phyloP scores from a whole-genome alignment of 2,329 filamentous ascomycete species.

The Xylaria multiplex region DNA sequence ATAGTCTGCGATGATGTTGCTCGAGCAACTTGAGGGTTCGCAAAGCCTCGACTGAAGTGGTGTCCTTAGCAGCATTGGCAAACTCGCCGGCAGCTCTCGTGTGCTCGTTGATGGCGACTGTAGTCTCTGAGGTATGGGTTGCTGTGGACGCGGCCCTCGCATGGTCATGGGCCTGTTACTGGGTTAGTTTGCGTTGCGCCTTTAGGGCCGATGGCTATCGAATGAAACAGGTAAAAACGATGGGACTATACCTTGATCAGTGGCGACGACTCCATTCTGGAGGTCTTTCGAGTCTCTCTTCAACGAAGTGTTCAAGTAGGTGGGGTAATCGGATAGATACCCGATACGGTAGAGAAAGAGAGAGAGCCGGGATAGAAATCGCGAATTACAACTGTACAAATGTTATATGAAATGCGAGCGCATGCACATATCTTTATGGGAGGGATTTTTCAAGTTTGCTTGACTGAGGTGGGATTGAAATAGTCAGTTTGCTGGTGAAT shows the following conservation, averaged over 20 bases:
- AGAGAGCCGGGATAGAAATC: not conserved
- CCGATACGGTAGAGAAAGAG: not conserved
- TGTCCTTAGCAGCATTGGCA: slow-evolving; percentile 79
- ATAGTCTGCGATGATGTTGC: slow-evolving; percentile 85
- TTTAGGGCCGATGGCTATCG: slow-evolving; percentile 7
- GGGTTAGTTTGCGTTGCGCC: slow-evolving; percentile 27
- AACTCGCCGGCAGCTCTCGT: slow-evolving; percentile 89
- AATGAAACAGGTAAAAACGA: not conserved
- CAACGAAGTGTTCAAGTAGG: not conserved
- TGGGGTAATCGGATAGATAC: not conserved
- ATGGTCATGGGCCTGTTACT: slow-evolving; percentile 81
- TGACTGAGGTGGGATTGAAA: slow-evolving; percentile 2
- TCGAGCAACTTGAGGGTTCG: slow-evolving; percentile 87
- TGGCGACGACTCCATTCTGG: slow-evolving; percentile 74
- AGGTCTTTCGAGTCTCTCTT: slow-evolving; percentile 6
- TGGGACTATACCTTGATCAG: slow-evolving; percentile 66
- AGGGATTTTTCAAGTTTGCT: not conserved
- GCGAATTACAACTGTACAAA: not conserved
- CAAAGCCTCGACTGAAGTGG: slow-evolving; percentile 75
- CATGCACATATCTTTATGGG: slow-evolving; percentile 9
- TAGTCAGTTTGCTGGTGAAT: too few relatives aligned
- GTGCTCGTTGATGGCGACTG: slow-evolving; percentile 87
- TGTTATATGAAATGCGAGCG: not conserved
- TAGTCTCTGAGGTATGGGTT: slow-evolving; percentile 77
- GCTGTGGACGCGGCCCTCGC: slow-evolving; percentile 84